Conservation (phyloP, 2,329 filamentous ascomycete species). For the Fusarium odoratissimum region DNA sequence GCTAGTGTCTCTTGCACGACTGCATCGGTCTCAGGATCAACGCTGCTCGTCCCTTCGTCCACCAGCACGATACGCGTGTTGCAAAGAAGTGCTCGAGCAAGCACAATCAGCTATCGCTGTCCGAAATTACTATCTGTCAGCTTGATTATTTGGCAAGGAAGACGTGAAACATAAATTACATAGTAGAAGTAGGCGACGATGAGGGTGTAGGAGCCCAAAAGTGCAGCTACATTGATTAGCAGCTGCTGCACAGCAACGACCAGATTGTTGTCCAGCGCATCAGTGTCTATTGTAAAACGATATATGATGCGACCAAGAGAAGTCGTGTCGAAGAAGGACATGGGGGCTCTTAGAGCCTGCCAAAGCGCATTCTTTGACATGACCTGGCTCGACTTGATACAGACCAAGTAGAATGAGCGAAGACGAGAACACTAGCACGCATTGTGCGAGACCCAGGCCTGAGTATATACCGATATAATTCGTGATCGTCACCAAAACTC, state of each 20-base stretch:
- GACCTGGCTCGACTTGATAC: not conserved
- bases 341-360: not conserved
- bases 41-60: not conserved
- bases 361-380: constrained; percentile 2
- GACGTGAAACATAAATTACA: not conserved
- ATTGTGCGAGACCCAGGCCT: not conserved
- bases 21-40: not conserved
- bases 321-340: not conserved
- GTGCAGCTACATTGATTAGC: not conserved
- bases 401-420: not conserved
- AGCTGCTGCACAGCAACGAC: not conserved
- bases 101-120: not conserved
- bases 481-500: not conserved
- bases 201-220: not conserved
- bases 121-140: not conserved
- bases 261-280: not conserved
- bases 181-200: not conserved
- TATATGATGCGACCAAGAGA: not conserved
- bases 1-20: not conserved
- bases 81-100: not conserved
- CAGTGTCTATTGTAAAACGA: not conserved
- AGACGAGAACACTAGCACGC: not conserved
- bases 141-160: not conserved
- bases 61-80: not conserved
- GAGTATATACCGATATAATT: not conserved